Evolutionary conservation across 2,329 filamentous ascomycete species (phyloP), one percentile per base, ranked within the genome.

Genomic region (Ilyonectria mors-panacis): DNA sequence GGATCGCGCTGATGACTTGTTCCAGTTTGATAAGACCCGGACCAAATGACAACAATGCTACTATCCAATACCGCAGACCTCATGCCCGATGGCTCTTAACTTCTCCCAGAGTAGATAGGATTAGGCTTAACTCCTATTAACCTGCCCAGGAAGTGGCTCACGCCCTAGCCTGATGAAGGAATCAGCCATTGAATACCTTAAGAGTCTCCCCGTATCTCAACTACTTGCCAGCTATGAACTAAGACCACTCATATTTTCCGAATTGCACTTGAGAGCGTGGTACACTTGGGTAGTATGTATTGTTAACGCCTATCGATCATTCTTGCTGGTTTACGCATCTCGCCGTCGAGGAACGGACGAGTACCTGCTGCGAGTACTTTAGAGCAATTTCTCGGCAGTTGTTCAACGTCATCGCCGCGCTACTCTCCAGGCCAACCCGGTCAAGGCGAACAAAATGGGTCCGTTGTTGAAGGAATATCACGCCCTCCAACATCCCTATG

Each of bases 321-420:
- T 21, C 48, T 15, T 30, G 9, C 2, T 6, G 10, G 17, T 28
- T 10, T 55, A 13, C 47, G 21, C 48, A 28, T 30, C 44, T 35
- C 45, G 28, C 63, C 56, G 57, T 42, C 28, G 21, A 56, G 50
- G 8, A 61, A 50, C 57, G 57, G 48, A 60, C 33, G 26, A 39
- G n/a, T 26, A 26, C 39, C 26, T 39, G n/a, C 9, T 13, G 2
- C 39, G n/a, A n/a, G 39, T 45, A 45, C 42, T 17, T 35, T 4
- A 10, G 12, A 12, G 28, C 30, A 37, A 15, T 53, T 6, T 21
- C 50, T 30, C 26, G 28, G 23, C 12, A 26, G 15, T 39, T 48
- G 9, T 48, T 28, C 33, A 19, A 23, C 17, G 21, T 59, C 33
- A 56, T 23, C 57, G 57, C 56, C 51, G 56, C 23, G 17, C 47